Evolutionary conservation across 306 rosid species (phyloP), one percentile per base, ranked within the genome.

Genomic region (Adenanthera pavonina): DNA sequence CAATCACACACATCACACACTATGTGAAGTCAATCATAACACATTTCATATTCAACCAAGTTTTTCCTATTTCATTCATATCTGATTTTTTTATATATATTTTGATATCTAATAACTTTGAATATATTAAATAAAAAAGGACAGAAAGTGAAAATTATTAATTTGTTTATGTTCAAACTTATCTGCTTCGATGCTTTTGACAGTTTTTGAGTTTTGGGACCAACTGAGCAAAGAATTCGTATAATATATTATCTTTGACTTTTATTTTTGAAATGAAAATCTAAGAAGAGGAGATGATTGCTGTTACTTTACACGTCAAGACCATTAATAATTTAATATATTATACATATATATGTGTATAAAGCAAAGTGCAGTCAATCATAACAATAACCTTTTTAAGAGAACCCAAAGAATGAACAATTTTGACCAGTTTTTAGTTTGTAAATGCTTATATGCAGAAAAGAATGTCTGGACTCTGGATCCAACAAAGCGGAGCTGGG

Each of bases 281-380:
- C 15, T 33, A 57, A 20, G n/a, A 41, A 8, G 51, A 82, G 60
- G 53, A 40, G 33, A 77, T 70, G 73, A 76, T 68, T 70, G 81
- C 41, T 60, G 81, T 52, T 53, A 33, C 78, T 82, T 82, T 77
- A 51, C 82, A 61, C 82, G 78, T 71, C 69, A 77, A 19, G 33
- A 30, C 52, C 15, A 30, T 77, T 14, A 30, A 40, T 60, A 16
- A 25, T 25, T 25, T 54, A 25, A 17, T 35, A 81, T 14, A 15
- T n/a, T n/a, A 40, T 16, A 43, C 14, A 51, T 3, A 51, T 14
- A 0, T 51, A 4, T 7, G 8, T 8, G 1, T 2, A 46, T 51
- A 9, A 2, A 0, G 52, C 13, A 62, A 83, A 78, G 65, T 46
- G 40, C 41, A 54, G 46, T 46, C 47, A 78, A 72, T 82, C 74